A percentile compares a stretch with the other conserved stretches of the same genome.
These are phyloP conservation scores for Colletotrichum sansevieriae DNA, from an alignment of 2,329 filamentous ascomycete species.

Conservation along the genomic window DNA sequence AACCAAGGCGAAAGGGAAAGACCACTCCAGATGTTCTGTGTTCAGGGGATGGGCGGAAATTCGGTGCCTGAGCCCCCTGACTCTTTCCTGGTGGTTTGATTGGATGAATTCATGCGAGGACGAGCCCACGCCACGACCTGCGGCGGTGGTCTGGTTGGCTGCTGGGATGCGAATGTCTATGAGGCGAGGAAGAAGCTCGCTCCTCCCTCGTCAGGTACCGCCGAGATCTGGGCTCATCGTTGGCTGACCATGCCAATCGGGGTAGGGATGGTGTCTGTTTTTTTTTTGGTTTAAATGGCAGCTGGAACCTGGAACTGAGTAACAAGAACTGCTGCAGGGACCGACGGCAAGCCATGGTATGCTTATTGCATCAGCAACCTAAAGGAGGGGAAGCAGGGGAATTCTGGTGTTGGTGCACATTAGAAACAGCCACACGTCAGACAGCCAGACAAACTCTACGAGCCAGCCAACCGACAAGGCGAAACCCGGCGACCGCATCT, in stretches of 20 bases:
- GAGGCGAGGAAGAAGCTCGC: neutral
- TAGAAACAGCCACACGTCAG: neutral
- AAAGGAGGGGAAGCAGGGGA: too few species aligned
- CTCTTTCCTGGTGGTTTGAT: neutral
- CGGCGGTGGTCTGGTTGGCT: neutral
- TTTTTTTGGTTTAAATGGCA: too few species aligned
- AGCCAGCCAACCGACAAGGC: slow-evolving; percentile 14
- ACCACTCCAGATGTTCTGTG: slow-evolving; percentile 34
- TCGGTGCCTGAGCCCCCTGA: slow-evolving; percentile 23
- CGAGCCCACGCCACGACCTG: slow-evolving; percentile 14
- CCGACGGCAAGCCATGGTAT: neutral
- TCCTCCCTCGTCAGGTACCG: slow-evolving; percentile 16
- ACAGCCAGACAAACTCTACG: slow-evolving; percentile 6
- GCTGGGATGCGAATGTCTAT: too few species aligned
- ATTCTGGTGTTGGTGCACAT: too few species aligned
- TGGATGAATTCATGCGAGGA: neutral
- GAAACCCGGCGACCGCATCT: slow-evolving; percentile 12
- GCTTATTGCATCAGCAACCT: too few species aligned
- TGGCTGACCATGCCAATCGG: slow-evolving; percentile 7
- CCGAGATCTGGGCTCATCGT: slow-evolving; percentile 7
- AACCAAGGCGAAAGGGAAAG: neutral
- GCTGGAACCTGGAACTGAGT: neutral
- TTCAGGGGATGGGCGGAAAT: slow-evolving; percentile 14
- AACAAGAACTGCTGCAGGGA: neutral
- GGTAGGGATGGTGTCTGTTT: slow-evolving; percentile 2